Base-by-base conservation (phyloP, 1,139 yeast species). In the Lodderomyces beijingensis region DNA sequence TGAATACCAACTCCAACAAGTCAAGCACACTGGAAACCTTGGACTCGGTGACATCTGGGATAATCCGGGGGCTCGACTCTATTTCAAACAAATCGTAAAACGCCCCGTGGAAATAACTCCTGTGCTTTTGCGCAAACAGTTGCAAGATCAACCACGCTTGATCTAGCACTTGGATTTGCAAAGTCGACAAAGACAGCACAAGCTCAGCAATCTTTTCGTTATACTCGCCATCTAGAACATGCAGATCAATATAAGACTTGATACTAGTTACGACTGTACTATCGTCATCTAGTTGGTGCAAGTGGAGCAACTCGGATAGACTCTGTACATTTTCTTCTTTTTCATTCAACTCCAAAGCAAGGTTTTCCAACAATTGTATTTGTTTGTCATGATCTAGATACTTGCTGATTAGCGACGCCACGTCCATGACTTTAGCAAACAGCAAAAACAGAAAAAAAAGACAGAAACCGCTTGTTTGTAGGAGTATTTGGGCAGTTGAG, bases 241-340 rank as follows among this genome's bases (percentile, higher is more conserved):
- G 15, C 5, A 17, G 10, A 12, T 14, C 5, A 10, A 23, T 23
- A 10, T 7, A 23, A 11, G 7, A 14, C 14, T 23, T 7, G 12
- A 23, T 23, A 6, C 14, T 12, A 10, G 11, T 23, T 7, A 23
- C 7, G 7, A 12, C 11, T n/a, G 17, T 9, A 13, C 17, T 13
- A 17, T 30, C 16, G 7, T 15, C 16, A 13, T 44, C 35, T 5
- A 46, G 41, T 22, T 62, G 58, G 3, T 58, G 48, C 9, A 49
- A 53, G 8, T 51, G 55, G 13, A 65, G 37, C 17, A 69, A 41
- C 21, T 67, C 73, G 45, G 64, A 58, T 21, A 69, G 53, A 2
- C 59, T 55, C 8, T 47, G 41, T 4, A 53, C 39, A 36, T 46
- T 53, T 15, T 43, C 53, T 1, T 46, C 38, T 34, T 40, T 34